Base-by-base conservation (phyloP, 2,329 filamentous ascomycete species). In the Fusarium udum region DNA sequence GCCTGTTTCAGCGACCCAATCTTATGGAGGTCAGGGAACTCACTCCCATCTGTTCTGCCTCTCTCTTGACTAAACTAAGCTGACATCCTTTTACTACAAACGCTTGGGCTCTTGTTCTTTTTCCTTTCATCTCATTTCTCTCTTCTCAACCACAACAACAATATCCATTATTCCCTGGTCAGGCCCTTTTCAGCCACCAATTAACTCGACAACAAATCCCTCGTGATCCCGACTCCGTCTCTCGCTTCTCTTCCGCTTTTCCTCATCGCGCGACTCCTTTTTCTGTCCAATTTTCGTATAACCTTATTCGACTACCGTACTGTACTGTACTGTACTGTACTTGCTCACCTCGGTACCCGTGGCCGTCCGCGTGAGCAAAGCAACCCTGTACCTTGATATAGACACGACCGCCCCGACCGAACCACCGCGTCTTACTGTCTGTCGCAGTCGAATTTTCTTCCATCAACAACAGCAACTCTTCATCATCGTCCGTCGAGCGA, bases 51-150 rank as follows among this genome's bases (percentile, higher is more conserved):
- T 22, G 43, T 28, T 60, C 24, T 56, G 31, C 49, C 55, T 52
- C 45, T 63, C 61, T 64, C 48, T 53, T 46, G 22, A 49, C 59
- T 57, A 49, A 52, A 66, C 34, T 48, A 69, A 69, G 66, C 71
- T 71, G 71, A 69, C 71, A 74, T 74, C 61, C 58, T 72, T 59
- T 69, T 67, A 48, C 45, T 64, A 48, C 51, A 40, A 40, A 69
- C 69, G 64, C 63, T 65, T 64, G 60, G 52, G 62, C 64, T 68
- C 67, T 74, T 72, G 59, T 42, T 49, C 58, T 57, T 51, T 61
- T 71, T 72, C 58, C 53, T 60, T 69, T 45, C 60, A 11, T 72
- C 65, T 72, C 59, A 70, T 75, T 72, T 70, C 72, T 74, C 60
- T 71, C 67, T 55, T 67, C 59, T 74, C 67, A 72, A 60, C 69